Evolutionary conservation across 345 rosid genomes (phyloP).

Genomic region (Combretum micranthum): DNA sequence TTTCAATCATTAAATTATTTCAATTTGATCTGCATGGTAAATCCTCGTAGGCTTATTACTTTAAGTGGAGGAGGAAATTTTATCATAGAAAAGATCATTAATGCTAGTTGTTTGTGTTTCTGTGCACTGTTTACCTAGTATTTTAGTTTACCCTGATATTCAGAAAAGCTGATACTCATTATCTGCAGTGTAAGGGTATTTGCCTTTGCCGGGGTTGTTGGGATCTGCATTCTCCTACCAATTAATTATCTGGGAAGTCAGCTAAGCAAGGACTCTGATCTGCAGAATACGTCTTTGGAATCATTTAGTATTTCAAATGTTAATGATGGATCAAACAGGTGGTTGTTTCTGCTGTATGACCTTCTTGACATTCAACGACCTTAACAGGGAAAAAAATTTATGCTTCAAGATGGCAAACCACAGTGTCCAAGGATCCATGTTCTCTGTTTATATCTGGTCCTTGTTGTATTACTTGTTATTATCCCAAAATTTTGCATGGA

Average conservation of each 20-base stretch:
- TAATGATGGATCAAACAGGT: conserved; percentile 77
- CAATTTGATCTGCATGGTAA: too few relatives aligned
- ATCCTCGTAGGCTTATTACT: too few relatives aligned
- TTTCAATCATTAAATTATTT: too few relatives aligned
- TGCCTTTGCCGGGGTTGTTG: conserved; percentile 54
- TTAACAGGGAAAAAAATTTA: not conserved
- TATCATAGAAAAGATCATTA: too few relatives aligned
- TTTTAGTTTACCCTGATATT: not conserved
- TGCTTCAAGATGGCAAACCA: not conserved
- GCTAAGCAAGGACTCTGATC: conserved; percentile 42
- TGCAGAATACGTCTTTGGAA: conserved; percentile 64
- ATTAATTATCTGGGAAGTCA: conserved; percentile 75
- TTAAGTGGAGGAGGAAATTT: too few relatives aligned
- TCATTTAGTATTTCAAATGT: conserved; percentile 86
- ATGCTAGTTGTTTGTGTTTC: too few relatives aligned
- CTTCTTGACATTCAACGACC: not conserved
- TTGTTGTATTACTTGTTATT: too few relatives aligned
- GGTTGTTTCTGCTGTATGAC: conserved; percentile 2
- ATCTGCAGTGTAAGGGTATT: conserved; percentile 64
- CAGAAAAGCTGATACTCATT: not conserved
- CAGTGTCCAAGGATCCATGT: too few relatives aligned
- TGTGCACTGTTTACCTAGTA: not conserved
- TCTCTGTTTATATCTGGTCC: too few relatives aligned
- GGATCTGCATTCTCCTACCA: conserved; percentile 73
- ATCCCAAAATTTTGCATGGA: too few relatives aligned